A percentile compares a stretch with the other conserved stretches of the same genome.
Conservation (phyloP, 495 filamentous ascomycete genomes). For the Pseudevernia furfuracea region DNA sequence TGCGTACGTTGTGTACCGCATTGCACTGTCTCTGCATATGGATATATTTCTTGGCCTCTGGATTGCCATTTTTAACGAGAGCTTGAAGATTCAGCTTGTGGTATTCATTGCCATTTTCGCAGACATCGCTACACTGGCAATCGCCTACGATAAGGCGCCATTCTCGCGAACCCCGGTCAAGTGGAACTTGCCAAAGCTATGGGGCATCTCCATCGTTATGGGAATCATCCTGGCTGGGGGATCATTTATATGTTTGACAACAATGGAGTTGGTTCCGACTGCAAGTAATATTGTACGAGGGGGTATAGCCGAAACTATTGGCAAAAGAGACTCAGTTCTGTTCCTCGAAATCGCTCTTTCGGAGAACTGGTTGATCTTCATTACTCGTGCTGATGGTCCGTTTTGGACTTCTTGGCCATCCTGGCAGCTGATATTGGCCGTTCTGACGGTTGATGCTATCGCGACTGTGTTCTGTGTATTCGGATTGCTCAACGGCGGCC, state of each 20-base stretch:
- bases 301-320: constrained; percentile 82
- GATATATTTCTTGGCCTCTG: constrained; percentile 84
- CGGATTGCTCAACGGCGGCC: constrained; percentile 63
- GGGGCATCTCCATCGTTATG: constrained; percentile 81
- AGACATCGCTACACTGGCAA: constrained; percentile 85
- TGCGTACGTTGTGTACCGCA: constrained; percentile 92
- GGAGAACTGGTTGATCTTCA: constrained; percentile 96
- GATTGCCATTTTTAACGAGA: constrained; percentile 80
- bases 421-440: constrained; percentile 68
- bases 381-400: constrained; percentile 75
- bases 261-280: constrained; percentile 50
- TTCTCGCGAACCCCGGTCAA: constrained; percentile 82
- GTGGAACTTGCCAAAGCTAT: constrained; percentile 88
- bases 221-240: constrained; percentile 72
- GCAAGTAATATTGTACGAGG: constrained; percentile 46
- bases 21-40: constrained; percentile 83
- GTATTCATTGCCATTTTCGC: constrained; percentile 94
- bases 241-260: constrained; percentile 76
- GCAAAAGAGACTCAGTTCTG: constrained; percentile 70
- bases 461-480: constrained; percentile 78
- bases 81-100: constrained; percentile 74
- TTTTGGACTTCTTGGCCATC: constrained; percentile 83
- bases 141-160: constrained; percentile 89
- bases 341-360: constrained; percentile 88
- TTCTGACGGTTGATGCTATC: constrained; percentile 70